Evolutionary conservation across 2,329 filamentous ascomycete genomes (phyloP).

Genomic region (Xylariaceae sp.): DNA sequence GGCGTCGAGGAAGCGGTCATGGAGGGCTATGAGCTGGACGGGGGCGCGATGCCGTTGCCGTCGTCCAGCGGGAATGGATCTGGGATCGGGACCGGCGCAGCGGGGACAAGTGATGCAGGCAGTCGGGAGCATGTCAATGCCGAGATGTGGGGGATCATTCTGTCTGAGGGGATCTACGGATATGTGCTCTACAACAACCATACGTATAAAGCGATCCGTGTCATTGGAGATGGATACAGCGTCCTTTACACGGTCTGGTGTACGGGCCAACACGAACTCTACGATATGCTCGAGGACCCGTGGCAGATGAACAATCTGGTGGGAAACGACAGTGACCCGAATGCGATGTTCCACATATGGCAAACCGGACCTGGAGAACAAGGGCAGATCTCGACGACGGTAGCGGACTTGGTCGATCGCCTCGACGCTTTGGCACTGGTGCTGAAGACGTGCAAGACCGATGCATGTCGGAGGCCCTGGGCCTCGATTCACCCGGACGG

Average conservation of each 20-base stretch:
- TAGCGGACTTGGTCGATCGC: not conserved
- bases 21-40: constrained; percentile 46
- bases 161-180: constrained; percentile 25
- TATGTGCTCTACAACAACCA: constrained; percentile 33
- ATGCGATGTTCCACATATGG: not conserved
- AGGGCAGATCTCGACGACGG: not conserved
- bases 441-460: not conserved
- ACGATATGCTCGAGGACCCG: constrained; percentile 34
- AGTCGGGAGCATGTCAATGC: constrained; percentile 43
- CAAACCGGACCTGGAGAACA: not conserved
- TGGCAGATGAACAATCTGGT: not conserved
- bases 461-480: not conserved
- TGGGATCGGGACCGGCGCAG: constrained; percentile 9
- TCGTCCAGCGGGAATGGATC: constrained; percentile 27
- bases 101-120: constrained; percentile 7
- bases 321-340: not conserved
- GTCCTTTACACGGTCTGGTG: constrained; percentile 49
- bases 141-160: constrained; percentile 39
- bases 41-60: constrained; percentile 52
- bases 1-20: constrained; percentile 28
- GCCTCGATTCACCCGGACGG: not conserved
- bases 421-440: not conserved
- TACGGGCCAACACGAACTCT: constrained; percentile 52
- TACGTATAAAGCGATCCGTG: constrained; percentile 50
- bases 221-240: constrained; percentile 43